These are phyloP conservation scores for Clavispora vitiphila DNA, from an alignment of 805 yeast genomes.

Conservation along the genomic window DNA sequence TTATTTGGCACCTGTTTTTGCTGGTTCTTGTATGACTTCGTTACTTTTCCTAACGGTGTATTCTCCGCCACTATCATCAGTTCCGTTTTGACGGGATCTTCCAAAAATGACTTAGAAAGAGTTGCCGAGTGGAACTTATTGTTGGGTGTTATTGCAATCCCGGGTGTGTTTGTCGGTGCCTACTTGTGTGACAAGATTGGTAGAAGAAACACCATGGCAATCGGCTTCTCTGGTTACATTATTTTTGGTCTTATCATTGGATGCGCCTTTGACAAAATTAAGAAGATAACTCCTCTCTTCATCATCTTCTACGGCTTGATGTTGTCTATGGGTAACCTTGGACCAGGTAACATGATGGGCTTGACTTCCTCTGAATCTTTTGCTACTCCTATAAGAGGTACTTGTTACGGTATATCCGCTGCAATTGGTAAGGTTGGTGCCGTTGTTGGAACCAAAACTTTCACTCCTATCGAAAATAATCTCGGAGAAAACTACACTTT, in stretches of 20 bases:
- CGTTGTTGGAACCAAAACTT: conserved; percentile 72
- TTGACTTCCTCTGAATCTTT: conserved; percentile 58
- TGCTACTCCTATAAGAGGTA: conserved; percentile 76
- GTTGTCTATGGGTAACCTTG: conserved; percentile 66
- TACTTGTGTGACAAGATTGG: conserved; percentile 59
- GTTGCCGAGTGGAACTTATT: conserved; percentile 73
- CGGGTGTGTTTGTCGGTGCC: conserved; percentile 73
- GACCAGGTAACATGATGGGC: conserved; percentile 78
- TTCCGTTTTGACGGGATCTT: conserved; percentile 35
- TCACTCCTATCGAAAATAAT: conserved; percentile 60
- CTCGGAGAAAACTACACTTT: conserved; percentile 73
- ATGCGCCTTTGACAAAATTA: conserved; percentile 52
- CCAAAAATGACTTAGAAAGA: conserved; percentile 40
- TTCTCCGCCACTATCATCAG: conserved; percentile 60
- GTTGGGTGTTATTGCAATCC: conserved; percentile 60
- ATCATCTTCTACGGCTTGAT: conserved; percentile 70
- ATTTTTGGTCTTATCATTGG: conserved; percentile 71
- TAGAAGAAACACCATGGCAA: conserved; percentile 64
- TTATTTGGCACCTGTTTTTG: conserved; percentile 66
- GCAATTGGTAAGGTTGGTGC: conserved; percentile 84
- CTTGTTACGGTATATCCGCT: conserved; percentile 69
- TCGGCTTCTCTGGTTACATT: conserved; percentile 68
- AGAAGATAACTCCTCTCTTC: conserved; percentile 56
- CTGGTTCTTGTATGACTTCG: conserved; percentile 80
- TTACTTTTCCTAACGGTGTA: conserved; percentile 74